These are phyloP conservation scores for Trichoderma lentiforme DNA, from an alignment of 2,329 filamentous ascomycete species.

Conservation along the genomic window DNA sequence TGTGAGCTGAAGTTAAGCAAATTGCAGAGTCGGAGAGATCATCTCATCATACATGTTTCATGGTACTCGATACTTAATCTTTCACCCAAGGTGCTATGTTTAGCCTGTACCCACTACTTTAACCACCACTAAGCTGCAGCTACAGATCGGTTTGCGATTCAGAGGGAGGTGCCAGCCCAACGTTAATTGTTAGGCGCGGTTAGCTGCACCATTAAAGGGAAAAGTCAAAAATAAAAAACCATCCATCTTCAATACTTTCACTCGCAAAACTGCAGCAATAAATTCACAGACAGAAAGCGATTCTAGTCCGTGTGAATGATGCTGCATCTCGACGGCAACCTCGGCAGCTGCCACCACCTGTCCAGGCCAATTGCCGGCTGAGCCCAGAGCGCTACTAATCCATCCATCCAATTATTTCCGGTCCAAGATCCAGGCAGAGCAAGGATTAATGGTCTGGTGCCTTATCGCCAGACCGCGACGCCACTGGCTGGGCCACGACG, in stretches of 20 bases:
- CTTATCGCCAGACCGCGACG: slow-evolving; percentile 16
- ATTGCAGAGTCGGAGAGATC: not conserved
- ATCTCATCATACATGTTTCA: not conserved
- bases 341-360: slow-evolving; percentile 7
- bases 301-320: not conserved
- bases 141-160: not conserved
- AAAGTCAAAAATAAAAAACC: not conserved
- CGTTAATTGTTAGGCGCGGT: not conserved
- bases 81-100: not conserved
- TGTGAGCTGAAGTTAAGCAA: not conserved
- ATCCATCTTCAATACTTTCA: not conserved
- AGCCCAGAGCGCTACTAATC: not conserved
- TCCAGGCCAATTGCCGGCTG: not conserved
- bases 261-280: not conserved
- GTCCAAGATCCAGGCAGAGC: slow-evolving; percentile 4
- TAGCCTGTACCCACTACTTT: not conserved
- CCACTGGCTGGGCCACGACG: not conserved
- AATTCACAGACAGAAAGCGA: not conserved
- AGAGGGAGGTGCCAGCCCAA: not conserved
- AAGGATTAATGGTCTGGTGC: slow-evolving; percentile 24
- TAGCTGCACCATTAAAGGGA: not conserved
- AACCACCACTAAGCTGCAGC: not conserved
- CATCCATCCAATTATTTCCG: not conserved
- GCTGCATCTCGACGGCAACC: not conserved
- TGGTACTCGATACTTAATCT: not conserved